Percentiles rank a stretch among this genome's conserved stretches.
phyloP scores from a whole-genome alignment of 75 land plant genomes.

The Azolla pinnata region DNA sequence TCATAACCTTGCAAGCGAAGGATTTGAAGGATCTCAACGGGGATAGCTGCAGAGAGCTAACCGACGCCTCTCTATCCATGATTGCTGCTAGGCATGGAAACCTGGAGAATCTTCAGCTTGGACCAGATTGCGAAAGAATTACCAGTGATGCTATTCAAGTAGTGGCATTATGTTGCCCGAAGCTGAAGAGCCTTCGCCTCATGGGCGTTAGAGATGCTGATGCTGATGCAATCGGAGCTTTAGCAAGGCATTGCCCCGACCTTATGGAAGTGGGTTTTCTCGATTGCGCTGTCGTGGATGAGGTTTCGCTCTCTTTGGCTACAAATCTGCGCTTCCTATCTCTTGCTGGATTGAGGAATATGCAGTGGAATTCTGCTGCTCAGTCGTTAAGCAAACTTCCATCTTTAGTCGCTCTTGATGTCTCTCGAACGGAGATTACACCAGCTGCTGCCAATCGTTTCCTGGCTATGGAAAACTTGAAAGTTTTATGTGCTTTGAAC shows the following conservation, averaged over 20 bases:
- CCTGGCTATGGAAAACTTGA: constrained; percentile 51
- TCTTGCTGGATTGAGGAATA: constrained; percentile 58
- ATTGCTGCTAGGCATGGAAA: constrained; percentile 75
- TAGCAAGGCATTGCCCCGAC: constrained; percentile 47
- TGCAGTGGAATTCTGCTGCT: constrained; percentile 58
- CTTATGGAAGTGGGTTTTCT: constrained; percentile 64
- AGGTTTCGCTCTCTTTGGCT: constrained; percentile 38
- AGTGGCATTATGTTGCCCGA: constrained; percentile 71
- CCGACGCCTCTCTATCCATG: constrained; percentile 75
- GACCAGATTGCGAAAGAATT: constrained; percentile 79
- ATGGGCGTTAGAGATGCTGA: constrained; percentile 73
- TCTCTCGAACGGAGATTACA: constrained; percentile 78
- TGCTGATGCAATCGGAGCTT: constrained; percentile 48
- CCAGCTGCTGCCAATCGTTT: constrained; percentile 41
- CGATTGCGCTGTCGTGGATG: constrained; percentile 63
- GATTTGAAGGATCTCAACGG: constrained; percentile 57
- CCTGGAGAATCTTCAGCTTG: constrained; percentile 80
- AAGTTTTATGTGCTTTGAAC: constrained; percentile 70
- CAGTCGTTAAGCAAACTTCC: constrained; percentile 55
- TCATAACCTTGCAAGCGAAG: constrained; percentile 53
- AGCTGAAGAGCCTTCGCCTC: constrained; percentile 49
- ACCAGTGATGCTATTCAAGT: constrained; percentile 68
- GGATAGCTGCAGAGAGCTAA: constrained; percentile 66
- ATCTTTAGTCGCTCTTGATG: constrained; percentile 68
- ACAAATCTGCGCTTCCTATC: constrained; percentile 59